phyloP scores from a whole-genome alignment of 1,139 yeast species.

The Diutina neorugosa region DNA sequence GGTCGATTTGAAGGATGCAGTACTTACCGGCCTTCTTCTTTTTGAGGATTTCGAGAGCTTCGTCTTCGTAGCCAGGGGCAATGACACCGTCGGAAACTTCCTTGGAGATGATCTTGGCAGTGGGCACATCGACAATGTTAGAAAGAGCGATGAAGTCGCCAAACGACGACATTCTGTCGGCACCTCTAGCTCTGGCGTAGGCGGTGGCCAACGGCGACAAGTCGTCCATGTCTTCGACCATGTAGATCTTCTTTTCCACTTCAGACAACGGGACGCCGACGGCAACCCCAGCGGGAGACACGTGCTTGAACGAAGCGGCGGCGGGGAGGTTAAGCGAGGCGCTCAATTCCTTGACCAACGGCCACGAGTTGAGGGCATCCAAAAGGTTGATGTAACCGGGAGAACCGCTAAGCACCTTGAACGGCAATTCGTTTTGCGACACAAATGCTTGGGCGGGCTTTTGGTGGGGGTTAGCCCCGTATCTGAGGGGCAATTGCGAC shows the following conservation, averaged over 20 bases:
- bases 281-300: constrained; percentile 98
- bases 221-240: constrained; percentile 89
- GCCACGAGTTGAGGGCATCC: constrained; percentile 98
- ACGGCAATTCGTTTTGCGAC: constrained; percentile 76
- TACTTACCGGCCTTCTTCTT: constrained; percentile 96
- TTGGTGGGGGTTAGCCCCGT: constrained; percentile 98
- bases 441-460: constrained; percentile 98
- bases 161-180: constrained; percentile 98
- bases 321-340: constrained; percentile 94
- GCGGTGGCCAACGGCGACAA: constrained; percentile 95
- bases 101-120: constrained; percentile 92
- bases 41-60: constrained; percentile 76
- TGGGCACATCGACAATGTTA: constrained; percentile 89
- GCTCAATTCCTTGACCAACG: constrained; percentile 89
- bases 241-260: constrained; percentile 86
- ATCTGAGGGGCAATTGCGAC: constrained; percentile 86
- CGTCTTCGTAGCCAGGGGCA: constrained; percentile 93
- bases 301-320: constrained; percentile 98
- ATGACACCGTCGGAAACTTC: constrained; percentile 98
- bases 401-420: constrained; percentile 85
- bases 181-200: constrained; percentile 98
- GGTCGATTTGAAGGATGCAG: constrained; percentile 92
- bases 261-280: constrained; percentile 89
- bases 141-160: constrained; percentile 98
- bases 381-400: constrained; percentile 95